Conservation (phyloP, 495 filamentous ascomycete species). For the Neohortaea acidophila region DNA sequence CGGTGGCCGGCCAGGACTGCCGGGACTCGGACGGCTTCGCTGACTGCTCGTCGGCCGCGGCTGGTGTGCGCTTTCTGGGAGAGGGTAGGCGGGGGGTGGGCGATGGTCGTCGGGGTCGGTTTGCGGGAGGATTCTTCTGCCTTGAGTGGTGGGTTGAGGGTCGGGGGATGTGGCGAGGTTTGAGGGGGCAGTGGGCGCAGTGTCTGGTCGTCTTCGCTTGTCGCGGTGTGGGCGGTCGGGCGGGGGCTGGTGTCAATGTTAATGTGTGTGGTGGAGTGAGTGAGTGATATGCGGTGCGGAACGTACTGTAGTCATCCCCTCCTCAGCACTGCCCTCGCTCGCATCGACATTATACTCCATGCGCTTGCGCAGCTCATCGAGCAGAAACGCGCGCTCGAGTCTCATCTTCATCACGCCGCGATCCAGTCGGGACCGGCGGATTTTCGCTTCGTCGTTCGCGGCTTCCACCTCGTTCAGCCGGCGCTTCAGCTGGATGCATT, state of each 20-base stretch:
- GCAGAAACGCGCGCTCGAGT: slow-evolving; percentile 73
- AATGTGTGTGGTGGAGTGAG: slow-evolving; percentile 42
- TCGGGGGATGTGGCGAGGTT: neutral
- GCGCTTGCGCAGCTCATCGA: slow-evolving; percentile 72
- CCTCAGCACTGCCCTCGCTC: slow-evolving; percentile 51
- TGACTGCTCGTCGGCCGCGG: neutral
- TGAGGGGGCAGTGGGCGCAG: neutral
- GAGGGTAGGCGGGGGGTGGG: neutral
- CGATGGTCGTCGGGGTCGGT: slow-evolving; percentile 3
- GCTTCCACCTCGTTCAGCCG: slow-evolving; percentile 82
- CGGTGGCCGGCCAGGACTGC: slow-evolving; percentile 7
- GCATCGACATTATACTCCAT: slow-evolving; percentile 69
- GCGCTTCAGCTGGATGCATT: slow-evolving; percentile 89
- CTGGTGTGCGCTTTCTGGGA: neutral
- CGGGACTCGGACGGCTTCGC: neutral
- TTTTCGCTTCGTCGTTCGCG: slow-evolving; percentile 62
- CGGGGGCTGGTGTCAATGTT: slow-evolving; percentile 2
- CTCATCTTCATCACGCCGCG: slow-evolving; percentile 81
- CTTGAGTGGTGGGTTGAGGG: too few relatives aligned
- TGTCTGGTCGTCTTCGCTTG: slow-evolving; percentile 11
- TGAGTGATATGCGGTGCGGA: slow-evolving; percentile 9
- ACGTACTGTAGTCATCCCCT: slow-evolving; percentile 45
- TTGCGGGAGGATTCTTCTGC: too few relatives aligned
- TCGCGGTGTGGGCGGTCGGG: slow-evolving; percentile 16
- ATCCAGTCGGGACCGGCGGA: slow-evolving; percentile 64